These are phyloP conservation scores for Leishmania lainsoni DNA, from an alignment of 208 protist species.

Conservation along the genomic window DNA sequence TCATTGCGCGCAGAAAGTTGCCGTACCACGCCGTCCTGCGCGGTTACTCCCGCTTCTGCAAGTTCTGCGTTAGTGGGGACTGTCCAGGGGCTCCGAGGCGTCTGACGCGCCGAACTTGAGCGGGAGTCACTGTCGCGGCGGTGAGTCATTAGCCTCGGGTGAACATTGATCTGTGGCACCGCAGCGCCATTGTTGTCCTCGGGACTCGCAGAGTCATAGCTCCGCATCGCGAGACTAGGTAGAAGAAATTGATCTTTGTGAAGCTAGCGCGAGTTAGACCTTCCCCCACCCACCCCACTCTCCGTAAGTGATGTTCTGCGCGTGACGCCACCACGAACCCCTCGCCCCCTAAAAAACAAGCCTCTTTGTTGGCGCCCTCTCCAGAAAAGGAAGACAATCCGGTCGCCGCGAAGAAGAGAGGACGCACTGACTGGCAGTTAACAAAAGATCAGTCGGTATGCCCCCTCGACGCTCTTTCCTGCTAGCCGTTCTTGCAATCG, in stretches of 20 bases:
- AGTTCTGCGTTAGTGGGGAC: constrained; percentile 25
- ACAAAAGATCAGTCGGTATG: background rate
- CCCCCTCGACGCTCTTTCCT: background rate
- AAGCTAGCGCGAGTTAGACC: background rate
- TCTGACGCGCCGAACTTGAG: constrained; percentile 15
- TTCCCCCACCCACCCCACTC: too few relatives aligned
- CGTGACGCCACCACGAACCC: too few relatives aligned
- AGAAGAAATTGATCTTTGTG: background rate
- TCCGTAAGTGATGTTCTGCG: too few relatives aligned
- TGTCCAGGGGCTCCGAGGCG: constrained; percentile 5
- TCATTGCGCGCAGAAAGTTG: constrained; percentile 41
- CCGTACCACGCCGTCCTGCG: constrained; percentile 49
- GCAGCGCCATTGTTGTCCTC: constrained; percentile 3
- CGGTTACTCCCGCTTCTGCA: constrained; percentile 19
- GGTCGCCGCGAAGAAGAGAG: background rate
- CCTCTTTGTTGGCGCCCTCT: too few relatives aligned
- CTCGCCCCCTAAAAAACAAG: too few relatives aligned
- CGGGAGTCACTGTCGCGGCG: constrained; percentile 19
- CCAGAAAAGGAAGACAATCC: background rate
- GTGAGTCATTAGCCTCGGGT: constrained; percentile 66
- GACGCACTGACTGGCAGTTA: background rate
- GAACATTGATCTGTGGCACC: constrained; percentile 17
- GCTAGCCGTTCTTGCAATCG: background rate
- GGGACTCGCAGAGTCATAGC: background rate
- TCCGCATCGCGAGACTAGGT: constrained; percentile 10